Percentiles rank a stretch among this genome's conserved stretches.
Conservation (phyloP, 192 early-diverging fungal genomes). For the Entophlyctis luteolus region DNA sequence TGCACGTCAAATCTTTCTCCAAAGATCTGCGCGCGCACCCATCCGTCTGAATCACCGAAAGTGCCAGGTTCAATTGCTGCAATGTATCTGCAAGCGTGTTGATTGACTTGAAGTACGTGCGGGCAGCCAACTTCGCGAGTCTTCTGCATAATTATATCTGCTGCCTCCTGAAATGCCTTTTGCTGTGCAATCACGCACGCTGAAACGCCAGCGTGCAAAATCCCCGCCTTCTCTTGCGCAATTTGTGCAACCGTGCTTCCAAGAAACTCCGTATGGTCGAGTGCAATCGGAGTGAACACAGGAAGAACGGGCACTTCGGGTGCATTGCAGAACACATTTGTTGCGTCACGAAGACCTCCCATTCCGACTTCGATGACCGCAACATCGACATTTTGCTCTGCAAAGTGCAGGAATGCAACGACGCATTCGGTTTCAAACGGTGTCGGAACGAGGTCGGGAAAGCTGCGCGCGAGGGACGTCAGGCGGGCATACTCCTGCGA, state of each 20-base stretch:
- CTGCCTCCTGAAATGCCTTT: constrained; percentile 34
- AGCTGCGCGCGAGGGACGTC: constrained; percentile 29
- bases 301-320: no score
- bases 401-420: constrained; percentile 39
- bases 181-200: constrained; percentile 51
- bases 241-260: constrained; percentile 67
- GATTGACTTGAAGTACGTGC: no score
- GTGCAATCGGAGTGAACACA: constrained; percentile 65
- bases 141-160: neutral
- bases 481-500: neutral
- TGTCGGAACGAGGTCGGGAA: constrained; percentile 33
- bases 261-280: constrained; percentile 73
- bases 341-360: constrained; percentile 76
- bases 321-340: constrained; percentile 63
- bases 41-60: no score
- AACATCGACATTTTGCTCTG: constrained; percentile 55
- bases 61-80: no score
- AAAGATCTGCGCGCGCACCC: neutral
- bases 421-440: constrained; percentile 75
- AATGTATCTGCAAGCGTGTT: no score
- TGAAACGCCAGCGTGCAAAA: constrained; percentile 50
- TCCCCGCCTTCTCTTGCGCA: constrained; percentile 75
- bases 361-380: constrained; percentile 82
- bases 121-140: constrained; percentile 1
- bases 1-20: neutral